Evolutionary conservation across 2,329 filamentous ascomycete species (phyloP), one percentile per base, ranked within the genome.

Genomic region (Arthrobotrys sinensis): DNA sequence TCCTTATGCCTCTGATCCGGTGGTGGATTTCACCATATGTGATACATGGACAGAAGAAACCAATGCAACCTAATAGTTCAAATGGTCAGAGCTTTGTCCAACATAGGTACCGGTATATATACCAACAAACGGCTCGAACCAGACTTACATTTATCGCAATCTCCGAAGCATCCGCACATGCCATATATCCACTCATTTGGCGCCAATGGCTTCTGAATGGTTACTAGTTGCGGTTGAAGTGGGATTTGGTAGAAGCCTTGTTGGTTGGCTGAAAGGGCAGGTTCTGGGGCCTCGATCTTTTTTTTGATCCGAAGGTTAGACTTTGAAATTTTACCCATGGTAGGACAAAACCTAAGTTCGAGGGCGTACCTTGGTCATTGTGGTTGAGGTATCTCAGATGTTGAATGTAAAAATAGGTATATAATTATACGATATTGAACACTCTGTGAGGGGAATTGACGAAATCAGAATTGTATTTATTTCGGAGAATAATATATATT

Each of bases 71-170:
- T 67, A 36, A 28, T 36, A 28, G 24, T 21, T 2, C 4, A 6
- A n/a, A 14, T 24, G 6, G 19, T 48, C 16, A 48, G 45, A 24
- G 7, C 7, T 21, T 48, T 1, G 16, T 21, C 7, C 19, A n/a
- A 60, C 19, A 28, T 5, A 36, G 32, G 7, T 67, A 34, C 19
- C 3, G 16, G 12, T 8, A 16, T 5, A 36, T 45, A 8, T 67
- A 34, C 19, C 3, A 34, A 12, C 14, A 16, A 24, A 21, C 1
- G 3, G 46, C 11, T 7, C 5, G 32, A 7, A 14, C 12, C 11
- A 21, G 10, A 62, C 80, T 68, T 66, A 81, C 80, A 81, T 36
- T 69, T 67, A 24, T 77, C 79, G 7, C 48, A 78, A 53, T 80
- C 62, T 4, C 43, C 60, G 57, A 80, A 80, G 24, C 79, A 80